These are phyloP conservation scores for Pyrenula aspistea DNA, from an alignment of 495 filamentous ascomycete species.

Conservation along the genomic window DNA sequence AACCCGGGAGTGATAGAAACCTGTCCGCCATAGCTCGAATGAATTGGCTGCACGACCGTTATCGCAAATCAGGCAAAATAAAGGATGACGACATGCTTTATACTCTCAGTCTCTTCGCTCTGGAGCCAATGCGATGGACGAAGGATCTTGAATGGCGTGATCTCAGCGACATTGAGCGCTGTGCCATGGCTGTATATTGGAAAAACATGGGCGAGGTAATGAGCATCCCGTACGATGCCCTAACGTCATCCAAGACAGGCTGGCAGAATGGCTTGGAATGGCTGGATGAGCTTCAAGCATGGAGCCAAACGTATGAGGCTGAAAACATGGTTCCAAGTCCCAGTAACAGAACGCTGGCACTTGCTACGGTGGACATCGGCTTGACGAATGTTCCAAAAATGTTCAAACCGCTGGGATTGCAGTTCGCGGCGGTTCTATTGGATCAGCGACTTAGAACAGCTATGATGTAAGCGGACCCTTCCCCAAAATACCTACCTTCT, in stretches of 20 bases:
- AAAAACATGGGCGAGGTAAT: conserved; percentile 28
- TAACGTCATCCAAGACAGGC: conserved; percentile 11
- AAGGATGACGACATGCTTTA: conserved; percentile 30
- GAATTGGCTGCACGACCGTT: conserved; percentile 33
- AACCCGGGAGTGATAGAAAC: conserved; percentile 17
- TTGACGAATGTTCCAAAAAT: conserved; percentile 41
- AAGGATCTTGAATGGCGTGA: conserved; percentile 28
- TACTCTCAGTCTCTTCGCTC: conserved; percentile 24
- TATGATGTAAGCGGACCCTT: conserved; percentile 39
- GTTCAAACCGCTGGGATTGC: conserved; percentile 33
- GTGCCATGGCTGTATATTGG: conserved; percentile 27
- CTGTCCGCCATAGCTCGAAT: conserved; percentile 27
- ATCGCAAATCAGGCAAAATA: conserved; percentile 26
- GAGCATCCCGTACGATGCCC: conserved; percentile 21
- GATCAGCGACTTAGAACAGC: conserved; percentile 49
- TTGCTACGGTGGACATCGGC: conserved; percentile 45
- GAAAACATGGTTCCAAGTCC: conserved; percentile 42
- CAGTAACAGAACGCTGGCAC: conserved; percentile 39
- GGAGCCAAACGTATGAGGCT: conserved; percentile 36
- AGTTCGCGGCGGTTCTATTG: conserved; percentile 47
- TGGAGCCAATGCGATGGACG: conserved; percentile 23
- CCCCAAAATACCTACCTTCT: neutral
- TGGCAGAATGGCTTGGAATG: conserved; percentile 46
- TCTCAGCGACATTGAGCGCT: conserved; percentile 26
- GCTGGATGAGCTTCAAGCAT: conserved; percentile 32